phyloP scores from a whole-genome alignment of 495 filamentous ascomycete genomes.

The Hypoxylon rickii region DNA sequence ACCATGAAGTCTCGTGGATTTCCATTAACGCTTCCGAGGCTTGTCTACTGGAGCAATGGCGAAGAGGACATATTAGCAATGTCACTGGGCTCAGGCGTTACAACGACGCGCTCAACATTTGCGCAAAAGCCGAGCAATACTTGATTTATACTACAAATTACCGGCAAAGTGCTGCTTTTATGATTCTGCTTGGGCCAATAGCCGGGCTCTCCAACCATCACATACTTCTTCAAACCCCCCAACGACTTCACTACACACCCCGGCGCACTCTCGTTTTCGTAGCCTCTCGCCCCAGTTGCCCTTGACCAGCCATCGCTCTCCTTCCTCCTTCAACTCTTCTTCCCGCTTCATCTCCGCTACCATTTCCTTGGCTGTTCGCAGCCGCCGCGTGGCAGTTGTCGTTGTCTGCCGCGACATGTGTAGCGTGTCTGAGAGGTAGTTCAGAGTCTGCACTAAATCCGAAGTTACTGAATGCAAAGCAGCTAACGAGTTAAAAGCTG shows the following conservation, averaged over 20 bases:
- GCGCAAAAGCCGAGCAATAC: background rate
- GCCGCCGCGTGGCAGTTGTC: conserved; percentile 71
- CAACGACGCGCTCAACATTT: background rate
- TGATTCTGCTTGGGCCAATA: conserved; percentile 54
- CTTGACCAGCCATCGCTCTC: conserved; percentile 74
- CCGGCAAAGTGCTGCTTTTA: conserved; percentile 8
- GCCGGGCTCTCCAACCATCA: conserved; percentile 57
- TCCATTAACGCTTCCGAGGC: too few relatives aligned
- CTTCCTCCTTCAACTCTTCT: conserved; percentile 78
- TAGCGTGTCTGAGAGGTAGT: conserved; percentile 84
- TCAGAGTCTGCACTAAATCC: conserved; percentile 78
- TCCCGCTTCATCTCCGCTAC: conserved; percentile 83
- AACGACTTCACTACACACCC: conserved; percentile 81
- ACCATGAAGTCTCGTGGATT: too few relatives aligned
- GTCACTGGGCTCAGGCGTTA: conserved; percentile 8
- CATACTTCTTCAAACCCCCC: conserved; percentile 90
- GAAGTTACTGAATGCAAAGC: conserved; percentile 69
- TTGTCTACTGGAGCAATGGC: conserved; percentile 18
- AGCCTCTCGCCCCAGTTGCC: conserved; percentile 82
- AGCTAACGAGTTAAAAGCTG: conserved; percentile 60
- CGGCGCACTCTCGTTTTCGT: conserved; percentile 73
- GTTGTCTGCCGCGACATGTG: conserved; percentile 93
- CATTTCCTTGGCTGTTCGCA: conserved; percentile 76
- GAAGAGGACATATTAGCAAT: conserved; percentile 5
- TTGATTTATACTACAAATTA: background rate